Percentiles rank a stretch among this genome's conserved stretches.
These are phyloP conservation scores for Penicillium sp. DNA, from an alignment of 2,329 filamentous ascomycete species.

Conservation along the genomic window DNA sequence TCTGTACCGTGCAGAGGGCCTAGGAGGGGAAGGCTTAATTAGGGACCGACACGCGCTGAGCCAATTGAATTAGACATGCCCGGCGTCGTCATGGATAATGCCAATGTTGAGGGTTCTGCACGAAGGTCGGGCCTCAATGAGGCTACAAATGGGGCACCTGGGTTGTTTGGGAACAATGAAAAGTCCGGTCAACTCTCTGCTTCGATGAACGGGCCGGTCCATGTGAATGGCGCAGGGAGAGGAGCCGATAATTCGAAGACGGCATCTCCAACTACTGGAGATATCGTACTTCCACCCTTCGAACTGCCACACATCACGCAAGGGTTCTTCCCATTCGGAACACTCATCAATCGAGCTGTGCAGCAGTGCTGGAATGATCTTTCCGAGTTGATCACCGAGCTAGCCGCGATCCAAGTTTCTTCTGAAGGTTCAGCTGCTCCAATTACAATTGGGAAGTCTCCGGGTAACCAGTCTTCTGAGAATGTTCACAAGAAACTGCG, in stretches of 20 bases:
- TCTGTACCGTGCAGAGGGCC: conserved; percentile 29
- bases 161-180: conserved; percentile 11
- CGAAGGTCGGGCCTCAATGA: conserved; percentile 24
- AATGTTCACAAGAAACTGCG: conserved; percentile 74
- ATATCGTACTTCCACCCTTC: conserved; percentile 38
- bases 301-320: conserved; percentile 67
- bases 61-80: conserved; percentile 36
- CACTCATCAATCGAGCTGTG: conserved; percentile 72
- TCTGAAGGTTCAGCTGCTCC: conserved; percentile 26
- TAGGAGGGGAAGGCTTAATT: conserved; percentile 29
- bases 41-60: conserved; percentile 11
- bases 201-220: conserved; percentile 23
- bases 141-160: conserved; percentile 25
- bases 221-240: conserved; percentile 29
- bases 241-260: conserved; percentile 9
- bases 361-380: conserved; percentile 82
- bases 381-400: conserved; percentile 64
- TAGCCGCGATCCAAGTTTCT: conserved; percentile 67
- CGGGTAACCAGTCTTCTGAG: conserved; percentile 46
- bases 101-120: conserved; percentile 28
- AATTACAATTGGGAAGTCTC: conserved; percentile 28
- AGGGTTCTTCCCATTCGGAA: conserved; percentile 72
- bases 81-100: conserved; percentile 44
- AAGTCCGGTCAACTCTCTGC: conserved; percentile 16
- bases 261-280: conserved; percentile 2